These are phyloP conservation scores for Colletotrichum tabaci DNA, from an alignment of 2,329 filamentous ascomycete species.

Conservation along the genomic window DNA sequence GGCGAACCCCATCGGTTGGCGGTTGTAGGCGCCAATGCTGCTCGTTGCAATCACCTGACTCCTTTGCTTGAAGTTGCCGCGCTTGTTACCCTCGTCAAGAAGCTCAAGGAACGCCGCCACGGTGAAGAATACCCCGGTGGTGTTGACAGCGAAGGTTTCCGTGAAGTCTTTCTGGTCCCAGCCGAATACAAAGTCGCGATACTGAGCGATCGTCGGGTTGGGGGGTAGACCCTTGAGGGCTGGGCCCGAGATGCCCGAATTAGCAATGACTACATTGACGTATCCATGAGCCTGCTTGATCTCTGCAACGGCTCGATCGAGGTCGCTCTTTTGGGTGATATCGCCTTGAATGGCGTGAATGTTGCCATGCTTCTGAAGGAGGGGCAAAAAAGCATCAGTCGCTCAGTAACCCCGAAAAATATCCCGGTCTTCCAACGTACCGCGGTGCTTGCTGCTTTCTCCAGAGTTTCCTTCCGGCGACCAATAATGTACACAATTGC, in stretches of 20 bases:
- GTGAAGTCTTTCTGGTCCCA: slow-evolving; percentile 64
- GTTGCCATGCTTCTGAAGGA: slow-evolving; percentile 20
- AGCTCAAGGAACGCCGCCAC: slow-evolving; percentile 78
- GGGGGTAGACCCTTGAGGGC: slow-evolving; percentile 48
- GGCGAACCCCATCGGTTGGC: slow-evolving; percentile 71
- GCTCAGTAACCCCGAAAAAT: not conserved
- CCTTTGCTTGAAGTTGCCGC: slow-evolving; percentile 51
- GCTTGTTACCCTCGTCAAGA: slow-evolving; percentile 72
- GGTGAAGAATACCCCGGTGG: slow-evolving; percentile 76
- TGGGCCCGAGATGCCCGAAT: slow-evolving; percentile 63
- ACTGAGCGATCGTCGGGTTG: slow-evolving; percentile 28
- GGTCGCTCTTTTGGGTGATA: slow-evolving; percentile 54
- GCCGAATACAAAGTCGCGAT: slow-evolving; percentile 50
- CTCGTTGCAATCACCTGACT: slow-evolving; percentile 66
- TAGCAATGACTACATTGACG: slow-evolving; percentile 72
- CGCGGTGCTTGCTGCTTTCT: slow-evolving; percentile 54
- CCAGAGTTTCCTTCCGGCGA: slow-evolving; percentile 60
- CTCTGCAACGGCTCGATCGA: slow-evolving; percentile 63
- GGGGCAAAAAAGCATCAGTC: not conserved
- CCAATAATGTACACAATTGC: slow-evolving; percentile 68
- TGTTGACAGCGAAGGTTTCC: slow-evolving; percentile 74
- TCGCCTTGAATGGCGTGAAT: slow-evolving; percentile 49
- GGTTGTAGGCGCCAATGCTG: slow-evolving; percentile 75
- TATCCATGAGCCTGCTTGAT: slow-evolving; percentile 63
- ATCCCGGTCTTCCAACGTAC: slow-evolving; percentile 41